Evolutionary conservation across 768 basidiomycete species (phyloP), one percentile per base, ranked within the genome.

Genomic region (Kwoniella pini): DNA sequence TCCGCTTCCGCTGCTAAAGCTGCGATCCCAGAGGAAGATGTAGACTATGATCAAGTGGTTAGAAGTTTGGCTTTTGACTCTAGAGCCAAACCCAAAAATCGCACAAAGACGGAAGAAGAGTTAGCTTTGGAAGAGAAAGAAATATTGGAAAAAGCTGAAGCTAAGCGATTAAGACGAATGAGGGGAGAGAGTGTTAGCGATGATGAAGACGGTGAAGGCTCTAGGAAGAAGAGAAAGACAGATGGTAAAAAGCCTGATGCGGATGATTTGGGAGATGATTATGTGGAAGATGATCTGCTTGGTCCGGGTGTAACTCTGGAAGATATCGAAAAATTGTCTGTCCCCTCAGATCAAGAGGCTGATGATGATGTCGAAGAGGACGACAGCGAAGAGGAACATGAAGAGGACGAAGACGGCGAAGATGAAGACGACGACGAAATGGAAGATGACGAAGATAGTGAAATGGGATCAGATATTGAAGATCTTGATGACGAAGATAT

Each of bases 61-160:
- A 87, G 90, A 17, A 90, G 93, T 67, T 85, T 98, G 5, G 93
- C 88, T 0, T 95, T 94, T 70, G 96, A 98, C 60, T 86, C 89
- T 68, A 85, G 96, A 1, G 89, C 96, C 2, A 90, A 93, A 64
- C 89, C 96, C 0, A 96, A 91, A 74, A 90, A 99, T 76, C 81
- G 96, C 56, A 93, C 91, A 27, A 97, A 96, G 81, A 97, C 94
- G 0, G 95, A 96, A 70, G 92, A 97, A 70, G 96, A 99, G 72
- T 70, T 92, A 27, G 94, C 93, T 4, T 60, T 88, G 62, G 92
- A 95, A 63, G 90, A 89, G 72, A 93, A 91, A 69, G 89, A 90
- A 67, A 82, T 84, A 4, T 79, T 99, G 54, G 89, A 94, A 79
- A 88, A 86, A 77, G 90, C 90, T 1, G 96, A 99, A 80, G 82